Evolutionary conservation across 1,284 basidiomycete genomes (phyloP).

Genomic region (Puccinia coronata): DNA sequence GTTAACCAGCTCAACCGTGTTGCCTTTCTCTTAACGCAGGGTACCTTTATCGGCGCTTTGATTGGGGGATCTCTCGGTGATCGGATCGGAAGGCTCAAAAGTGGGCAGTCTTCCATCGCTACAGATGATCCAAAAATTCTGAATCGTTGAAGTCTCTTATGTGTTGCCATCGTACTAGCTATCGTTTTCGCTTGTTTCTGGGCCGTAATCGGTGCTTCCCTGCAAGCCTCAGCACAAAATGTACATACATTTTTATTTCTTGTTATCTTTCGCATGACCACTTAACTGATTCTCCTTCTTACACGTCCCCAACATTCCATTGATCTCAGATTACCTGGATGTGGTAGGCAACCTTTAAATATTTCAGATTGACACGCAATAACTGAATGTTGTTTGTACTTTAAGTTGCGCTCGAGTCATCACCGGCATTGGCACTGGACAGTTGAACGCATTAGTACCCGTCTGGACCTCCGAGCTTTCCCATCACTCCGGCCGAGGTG

Average conservation of each 20-base stretch:
- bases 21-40: slow-evolving; percentile 51
- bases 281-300: background rate
- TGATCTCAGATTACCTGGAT: slow-evolving; percentile 51
- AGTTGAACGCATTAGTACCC: slow-evolving; percentile 56
- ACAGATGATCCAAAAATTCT: background rate
- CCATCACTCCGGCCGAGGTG: slow-evolving; percentile 54
- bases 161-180: slow-evolving; percentile 17
- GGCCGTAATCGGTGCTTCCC: slow-evolving; percentile 54
- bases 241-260: background rate
- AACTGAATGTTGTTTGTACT: background rate
- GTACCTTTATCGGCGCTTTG: slow-evolving; percentile 56
- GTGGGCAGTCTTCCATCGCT: slow-evolving; percentile 15
- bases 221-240: slow-evolving; percentile 54
- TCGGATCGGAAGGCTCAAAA: slow-evolving; percentile 42
- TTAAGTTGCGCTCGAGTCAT: slow-evolving; percentile 50
- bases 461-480: slow-evolving; percentile 56
- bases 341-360: slow-evolving; percentile 35
- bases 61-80: slow-evolving; percentile 55
- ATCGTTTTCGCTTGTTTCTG: slow-evolving; percentile 54
- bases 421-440: slow-evolving; percentile 56
- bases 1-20: background rate
- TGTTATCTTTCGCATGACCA: background rate
- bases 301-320: background rate
- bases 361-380: background rate
- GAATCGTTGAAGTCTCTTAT: background rate